Evolutionary conservation across 805 yeast genomes (phyloP).

Genomic region (Yamadazyma olivae): DNA sequence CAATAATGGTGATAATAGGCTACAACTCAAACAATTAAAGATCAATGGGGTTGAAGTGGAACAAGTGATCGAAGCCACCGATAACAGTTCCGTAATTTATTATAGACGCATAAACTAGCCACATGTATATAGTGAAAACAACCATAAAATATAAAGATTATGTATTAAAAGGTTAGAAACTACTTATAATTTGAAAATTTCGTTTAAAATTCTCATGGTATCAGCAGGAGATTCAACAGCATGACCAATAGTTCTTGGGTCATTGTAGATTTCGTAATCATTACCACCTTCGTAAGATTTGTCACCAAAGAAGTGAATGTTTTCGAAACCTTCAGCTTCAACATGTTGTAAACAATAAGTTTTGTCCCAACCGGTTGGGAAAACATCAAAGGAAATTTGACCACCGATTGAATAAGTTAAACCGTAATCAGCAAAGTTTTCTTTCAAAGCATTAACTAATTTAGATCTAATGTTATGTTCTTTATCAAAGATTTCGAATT

Average conservation of each 20-base stretch:
- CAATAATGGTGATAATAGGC: slow-evolving; percentile 38
- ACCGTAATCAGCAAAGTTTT: slow-evolving; percentile 76
- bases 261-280: slow-evolving; percentile 94
- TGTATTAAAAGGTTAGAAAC: not conserved
- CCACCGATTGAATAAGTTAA: slow-evolving; percentile 99
- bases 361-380: slow-evolving; percentile 99
- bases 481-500: slow-evolving; percentile 82
- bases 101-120: slow-evolving; percentile 35
- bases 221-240: slow-evolving; percentile 88
- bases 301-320: slow-evolving; percentile 98
- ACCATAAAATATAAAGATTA: not conserved
- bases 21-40: slow-evolving; percentile 34
- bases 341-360: slow-evolving; percentile 96
- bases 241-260: slow-evolving; percentile 93
- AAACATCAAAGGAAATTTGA: slow-evolving; percentile 97
- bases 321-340: slow-evolving; percentile 74
- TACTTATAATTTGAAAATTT: slow-evolving; percentile 58
- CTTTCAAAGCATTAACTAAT: slow-evolving; percentile 81
- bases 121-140: not conserved
- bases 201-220: slow-evolving; percentile 81
- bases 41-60: slow-evolving; percentile 32
- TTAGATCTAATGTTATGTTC: slow-evolving; percentile 77
- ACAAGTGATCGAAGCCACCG: slow-evolving; percentile 65
- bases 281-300: slow-evolving; percentile 97
- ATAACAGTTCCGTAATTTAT: slow-evolving; percentile 57